Evolutionary conservation across 2,329 filamentous ascomycete genomes (phyloP).

Genomic region (Chaetomium sp.): DNA sequence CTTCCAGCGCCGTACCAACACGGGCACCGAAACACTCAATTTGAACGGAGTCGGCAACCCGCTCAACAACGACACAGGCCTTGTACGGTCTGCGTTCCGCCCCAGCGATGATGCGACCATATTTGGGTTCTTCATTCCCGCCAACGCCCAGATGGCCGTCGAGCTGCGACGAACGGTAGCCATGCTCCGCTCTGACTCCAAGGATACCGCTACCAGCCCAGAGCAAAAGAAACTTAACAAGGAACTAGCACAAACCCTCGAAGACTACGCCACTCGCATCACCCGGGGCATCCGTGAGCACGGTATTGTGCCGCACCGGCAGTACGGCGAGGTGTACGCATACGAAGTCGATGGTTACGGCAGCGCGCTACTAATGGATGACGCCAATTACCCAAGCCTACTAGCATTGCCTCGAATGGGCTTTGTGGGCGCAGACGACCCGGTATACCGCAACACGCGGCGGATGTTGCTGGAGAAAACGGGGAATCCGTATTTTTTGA

Average conservation of each 20-base stretch:
- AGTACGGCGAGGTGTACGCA: conserved; percentile 73
- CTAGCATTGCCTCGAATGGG: conserved; percentile 73
- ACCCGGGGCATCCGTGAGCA: conserved; percentile 76
- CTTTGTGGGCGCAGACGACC: conserved; percentile 58
- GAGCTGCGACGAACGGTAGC: conserved; percentile 71
- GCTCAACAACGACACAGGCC: conserved; percentile 72
- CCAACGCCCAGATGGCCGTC: conserved; percentile 93
- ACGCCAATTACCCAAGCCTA: conserved; percentile 79
- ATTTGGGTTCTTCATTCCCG: conserved; percentile 87
- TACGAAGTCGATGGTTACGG: conserved; percentile 87
- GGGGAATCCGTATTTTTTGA: conserved; percentile 85
- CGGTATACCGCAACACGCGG: conserved; percentile 81
- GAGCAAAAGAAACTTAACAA: conserved; percentile 39
- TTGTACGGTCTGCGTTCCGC: conserved; percentile 86
- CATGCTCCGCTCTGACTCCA: conserved; percentile 44
- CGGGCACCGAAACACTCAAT: conserved; percentile 84
- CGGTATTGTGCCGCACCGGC: conserved; percentile 69
- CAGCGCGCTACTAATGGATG: conserved; percentile 77
- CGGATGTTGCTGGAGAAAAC: conserved; percentile 64
- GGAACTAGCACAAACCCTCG: conserved; percentile 49
- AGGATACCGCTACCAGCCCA: conserved; percentile 32
- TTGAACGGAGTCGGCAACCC: conserved; percentile 86
- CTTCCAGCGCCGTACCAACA: conserved; percentile 73
- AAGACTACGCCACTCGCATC: conserved; percentile 56
- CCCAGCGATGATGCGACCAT: conserved; percentile 95